Conservation (phyloP, 106 monocot species). For the Narthecium ossifragum region DNA sequence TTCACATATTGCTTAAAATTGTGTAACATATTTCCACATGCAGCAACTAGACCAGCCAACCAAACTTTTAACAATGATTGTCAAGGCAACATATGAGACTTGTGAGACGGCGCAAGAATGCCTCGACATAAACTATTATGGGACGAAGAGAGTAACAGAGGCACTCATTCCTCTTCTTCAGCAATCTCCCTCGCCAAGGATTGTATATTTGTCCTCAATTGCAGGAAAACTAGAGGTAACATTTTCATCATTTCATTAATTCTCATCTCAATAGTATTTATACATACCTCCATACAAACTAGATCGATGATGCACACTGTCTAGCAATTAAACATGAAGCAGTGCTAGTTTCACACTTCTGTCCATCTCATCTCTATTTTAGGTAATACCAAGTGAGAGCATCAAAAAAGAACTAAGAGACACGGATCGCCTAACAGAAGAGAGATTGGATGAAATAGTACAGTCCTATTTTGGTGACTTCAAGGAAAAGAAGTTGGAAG, state of each 20-base stretch:
- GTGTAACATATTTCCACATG: too few species aligned
- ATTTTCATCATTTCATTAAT: not conserved
- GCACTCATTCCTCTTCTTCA: slow-evolving; percentile 67
- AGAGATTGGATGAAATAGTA: slow-evolving; percentile 28
- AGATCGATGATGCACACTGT: too few species aligned
- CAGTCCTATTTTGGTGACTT: slow-evolving; percentile 35
- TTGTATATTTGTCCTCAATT: slow-evolving; percentile 65
- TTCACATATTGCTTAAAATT: too few species aligned
- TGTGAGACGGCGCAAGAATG: slow-evolving; percentile 39
- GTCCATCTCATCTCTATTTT: too few species aligned
- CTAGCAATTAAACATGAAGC: too few species aligned
- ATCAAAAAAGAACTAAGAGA: slow-evolving; percentile 21
- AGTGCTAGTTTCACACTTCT: too few species aligned
- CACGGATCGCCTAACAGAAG: slow-evolving; percentile 20
- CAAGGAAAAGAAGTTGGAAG: slow-evolving; percentile 27
- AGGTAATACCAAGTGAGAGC: slow-evolving; percentile 38
- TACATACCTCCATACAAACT: too few species aligned
- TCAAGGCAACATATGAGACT: slow-evolving; percentile 8
- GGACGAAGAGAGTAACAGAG: slow-evolving; percentile 63
- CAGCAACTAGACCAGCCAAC: too few species aligned
- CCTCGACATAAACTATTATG: slow-evolving; percentile 67
- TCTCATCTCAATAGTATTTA: too few species aligned
- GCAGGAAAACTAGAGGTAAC: slow-evolving; percentile 42
- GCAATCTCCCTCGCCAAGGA: slow-evolving; percentile 35
- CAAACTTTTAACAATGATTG: not conserved